Percentiles rank a stretch among this genome's conserved stretches.
Evolutionary conservation across 495 filamentous ascomycete species (phyloP).

Genomic region (Xylaria castorea): DNA sequence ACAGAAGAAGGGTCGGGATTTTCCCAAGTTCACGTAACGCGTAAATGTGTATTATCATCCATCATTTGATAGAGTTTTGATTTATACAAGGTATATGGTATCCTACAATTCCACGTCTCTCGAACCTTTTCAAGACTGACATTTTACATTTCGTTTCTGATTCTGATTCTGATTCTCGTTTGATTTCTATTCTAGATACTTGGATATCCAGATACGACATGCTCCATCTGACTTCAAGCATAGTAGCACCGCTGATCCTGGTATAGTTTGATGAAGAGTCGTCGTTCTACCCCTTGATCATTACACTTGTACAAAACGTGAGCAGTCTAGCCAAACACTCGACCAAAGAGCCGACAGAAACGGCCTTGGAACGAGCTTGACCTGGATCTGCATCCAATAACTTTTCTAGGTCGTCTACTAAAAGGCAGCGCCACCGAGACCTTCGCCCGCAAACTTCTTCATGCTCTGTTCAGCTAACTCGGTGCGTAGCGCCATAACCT

Average conservation of each 20-base stretch:
- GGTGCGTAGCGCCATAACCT: conserved; percentile 51
- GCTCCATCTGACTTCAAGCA: not conserved
- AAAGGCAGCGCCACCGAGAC: conserved; percentile 50
- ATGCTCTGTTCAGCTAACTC: conserved; percentile 53
- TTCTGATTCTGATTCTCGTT: not conserved
- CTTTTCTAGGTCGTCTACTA: conserved; percentile 29
- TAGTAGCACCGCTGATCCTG: not conserved
- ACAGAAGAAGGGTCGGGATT: not conserved
- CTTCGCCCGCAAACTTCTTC: conserved; percentile 54
- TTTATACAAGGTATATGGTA: conserved; percentile 5
- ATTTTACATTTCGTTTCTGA: not conserved
- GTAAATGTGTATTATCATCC: not conserved
- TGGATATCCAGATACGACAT: not conserved
- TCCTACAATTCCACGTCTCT: not conserved
- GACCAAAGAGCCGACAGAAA: not conserved
- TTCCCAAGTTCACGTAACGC: not conserved
- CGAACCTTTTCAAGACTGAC: not conserved
- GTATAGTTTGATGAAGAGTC: not conserved
- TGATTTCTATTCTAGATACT: not conserved
- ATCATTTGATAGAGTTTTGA: not conserved
- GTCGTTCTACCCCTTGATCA: not conserved
- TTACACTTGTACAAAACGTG: conserved; percentile 4
- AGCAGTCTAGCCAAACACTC: not conserved
- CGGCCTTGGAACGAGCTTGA: not conserved
- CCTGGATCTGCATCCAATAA: not conserved